A percentile compares a stretch with the other conserved stretches of the same genome.
phyloP scores from a whole-genome alignment of 306 rosid genomes.

The Lathyrus sativus region DNA sequence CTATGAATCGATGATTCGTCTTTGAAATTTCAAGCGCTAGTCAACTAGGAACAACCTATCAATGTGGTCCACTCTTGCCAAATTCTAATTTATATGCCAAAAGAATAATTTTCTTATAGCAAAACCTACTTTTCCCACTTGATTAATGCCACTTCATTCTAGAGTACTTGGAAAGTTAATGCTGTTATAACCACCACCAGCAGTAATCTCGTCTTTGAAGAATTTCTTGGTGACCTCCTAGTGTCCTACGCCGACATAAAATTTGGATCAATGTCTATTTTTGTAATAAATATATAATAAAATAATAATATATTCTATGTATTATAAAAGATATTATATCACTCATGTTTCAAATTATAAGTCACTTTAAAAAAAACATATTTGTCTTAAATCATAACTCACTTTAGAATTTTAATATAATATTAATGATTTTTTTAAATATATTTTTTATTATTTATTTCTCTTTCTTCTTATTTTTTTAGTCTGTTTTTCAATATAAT shows the following conservation, averaged over 20 bases:
- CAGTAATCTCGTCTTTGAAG: not conserved
- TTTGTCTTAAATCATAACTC: too few species aligned
- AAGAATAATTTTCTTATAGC: not conserved
- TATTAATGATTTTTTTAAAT: too few species aligned
- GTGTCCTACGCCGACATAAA: not conserved
- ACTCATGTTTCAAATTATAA: too few species aligned
- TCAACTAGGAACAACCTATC: not conserved
- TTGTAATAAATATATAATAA: not conserved
- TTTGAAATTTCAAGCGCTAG: not conserved
- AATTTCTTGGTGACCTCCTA: not conserved
- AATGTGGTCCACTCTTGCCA: not conserved
- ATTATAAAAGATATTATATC: too few species aligned
- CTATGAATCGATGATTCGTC: not conserved
- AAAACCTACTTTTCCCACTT: not conserved
- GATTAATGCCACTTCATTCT: not conserved
- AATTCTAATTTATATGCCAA: not conserved
- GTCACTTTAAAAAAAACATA: too few species aligned
- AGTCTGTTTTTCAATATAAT: too few species aligned
- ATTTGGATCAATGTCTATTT: not conserved
- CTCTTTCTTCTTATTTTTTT: too few species aligned
- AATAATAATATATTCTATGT: not conserved
- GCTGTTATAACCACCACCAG: not conserved
- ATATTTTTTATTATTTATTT: too few species aligned
- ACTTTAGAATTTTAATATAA: too few species aligned
- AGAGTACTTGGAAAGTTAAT: not conserved